Evolutionary conservation across 31 red algal species (phyloP), one percentile per base, ranked within the genome.

Genomic region (Bonnemaisonia californica): DNA sequence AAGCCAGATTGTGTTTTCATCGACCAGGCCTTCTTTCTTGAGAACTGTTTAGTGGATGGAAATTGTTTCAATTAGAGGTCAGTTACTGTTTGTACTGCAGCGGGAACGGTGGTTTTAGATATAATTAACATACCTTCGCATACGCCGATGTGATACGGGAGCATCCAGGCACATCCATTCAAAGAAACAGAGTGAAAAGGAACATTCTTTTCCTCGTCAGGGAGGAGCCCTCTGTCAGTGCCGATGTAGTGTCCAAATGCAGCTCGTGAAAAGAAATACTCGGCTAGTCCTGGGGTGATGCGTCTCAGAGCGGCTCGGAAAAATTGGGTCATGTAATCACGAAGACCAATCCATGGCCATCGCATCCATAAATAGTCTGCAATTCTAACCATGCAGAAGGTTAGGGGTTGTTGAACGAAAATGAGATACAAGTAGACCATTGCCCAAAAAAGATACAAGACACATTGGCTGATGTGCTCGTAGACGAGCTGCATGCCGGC

Each of bases 71-170:
- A 65, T 65, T 65, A 9, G 13, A 24, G 27, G 61, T 22, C 26
- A 29, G 27, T 0, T 11, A 39, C 31, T 26, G 5, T 36, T n/a
- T 32, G 21, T 36, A 33, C 36, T 23, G 16, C 62, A 57, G 16
- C 34, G 48, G 21, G 8, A 38, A 1, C 8, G n/a, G 23, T n/a
- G 71, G 19, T 23, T 62, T 5, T 7, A 0, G 29, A 16, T 9
- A 28, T 24, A 29, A 41, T 60, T 2, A 42, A 55, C 80, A 37
- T 83, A 83, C 80, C 80, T 83, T 83, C 64, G 24, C 80, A 83
- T 3, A 83, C 85, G 65, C 85, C 85, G 12, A 88, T 80, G 56
- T 88, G 85, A 51, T 88, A 88, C 16, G 85, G 85, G 3, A 88
- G 61, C 85, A 80, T 70, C 85, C 85, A 88, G 3, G 85, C 85